Evolutionary conservation across 2,329 filamentous ascomycete species (phyloP), one percentile per base, ranked within the genome.

Genomic region (Ilyonectria sp.): DNA sequence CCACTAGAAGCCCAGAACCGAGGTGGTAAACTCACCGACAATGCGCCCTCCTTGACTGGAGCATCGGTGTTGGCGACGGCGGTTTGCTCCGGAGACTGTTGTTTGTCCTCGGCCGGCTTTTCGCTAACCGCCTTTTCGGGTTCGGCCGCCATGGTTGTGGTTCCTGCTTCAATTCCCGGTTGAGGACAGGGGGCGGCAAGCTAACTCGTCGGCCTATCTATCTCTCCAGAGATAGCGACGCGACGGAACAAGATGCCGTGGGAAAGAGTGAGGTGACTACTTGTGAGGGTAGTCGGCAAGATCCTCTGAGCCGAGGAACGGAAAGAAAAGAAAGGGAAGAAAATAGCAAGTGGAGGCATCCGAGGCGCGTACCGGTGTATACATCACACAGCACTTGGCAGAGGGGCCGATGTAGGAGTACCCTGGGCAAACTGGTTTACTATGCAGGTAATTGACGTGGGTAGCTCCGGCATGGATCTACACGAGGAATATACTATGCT

Each of bases 391-490:
- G 40, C 9, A 31, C 44, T 54, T 19, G 15, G 19, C 43, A 35
- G 33, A 53, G 26, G 6, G 44, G 60, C 70, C 63, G 70, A 65
- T 68, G 23, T 65, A 72, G 69, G 69, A 70, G 40, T 6, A 10
- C 43, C 52, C 60, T 40, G 56, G 44, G 31, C 31, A 33, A 33
- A 33, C 31, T 11, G 8, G 11, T 11, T 33, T 49, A 31, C 26
- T n/a, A 52, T 56, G 56, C 57, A 63, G 43, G 43, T 31, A 15
- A 19, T 47, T 47, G 55, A 57, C 46, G 23, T 57, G n/a, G 35
- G 35, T 44, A 35, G 31, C 43, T 44, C 10, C 26, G 26, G 31
- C 31, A 33, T 33, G 31, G 31, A 33, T 33, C 31, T 33, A 33
- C 31, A 11, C 8, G 8, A 33, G 31, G 26, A 26, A 26, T 26